phyloP scores from a whole-genome alignment of 441 rosid species.

The Croton setiger region DNA sequence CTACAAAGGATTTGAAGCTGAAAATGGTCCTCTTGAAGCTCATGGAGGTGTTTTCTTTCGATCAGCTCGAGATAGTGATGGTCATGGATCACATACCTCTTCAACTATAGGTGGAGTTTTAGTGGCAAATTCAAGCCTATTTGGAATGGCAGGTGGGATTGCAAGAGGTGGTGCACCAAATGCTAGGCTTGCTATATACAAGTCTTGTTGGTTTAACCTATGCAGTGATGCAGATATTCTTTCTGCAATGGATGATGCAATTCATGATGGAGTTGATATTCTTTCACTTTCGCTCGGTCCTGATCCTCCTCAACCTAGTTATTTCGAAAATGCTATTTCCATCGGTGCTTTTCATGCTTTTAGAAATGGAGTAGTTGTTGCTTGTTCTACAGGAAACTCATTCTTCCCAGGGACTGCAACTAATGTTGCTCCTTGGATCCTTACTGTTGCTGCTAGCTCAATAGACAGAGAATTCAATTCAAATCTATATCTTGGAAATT shows the following conservation, averaged over 20 bases:
- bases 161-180: slow-evolving; percentile 47
- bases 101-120: slow-evolving; percentile 40
- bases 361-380: slow-evolving; percentile 38
- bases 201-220: slow-evolving; percentile 43
- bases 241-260: slow-evolving; percentile 46
- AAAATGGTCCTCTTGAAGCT: slow-evolving; percentile 37
- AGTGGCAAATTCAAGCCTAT: slow-evolving; percentile 36
- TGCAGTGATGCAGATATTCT: slow-evolving; percentile 43
- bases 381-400: slow-evolving; percentile 46
- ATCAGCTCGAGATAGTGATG: slow-evolving; percentile 42
- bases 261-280: slow-evolving; percentile 42
- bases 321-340: slow-evolving; percentile 31
- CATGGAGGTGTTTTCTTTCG: slow-evolving; percentile 28
- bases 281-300: slow-evolving; percentile 49
- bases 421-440: slow-evolving; percentile 53
- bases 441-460: slow-evolving; percentile 49
- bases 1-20: slow-evolving; percentile 41
- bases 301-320: slow-evolving; percentile 34
- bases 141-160: slow-evolving; percentile 42
- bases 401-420: slow-evolving; percentile 33
- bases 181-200: slow-evolving; percentile 50
- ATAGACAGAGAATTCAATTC: slow-evolving; percentile 39
- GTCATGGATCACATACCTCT: slow-evolving; percentile 49
- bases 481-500: slow-evolving; percentile 36
- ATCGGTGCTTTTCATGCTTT: slow-evolving; percentile 51